Base-by-base conservation (phyloP, 371 early-diverging fungal species). In the Rozella allomycis region DNA sequence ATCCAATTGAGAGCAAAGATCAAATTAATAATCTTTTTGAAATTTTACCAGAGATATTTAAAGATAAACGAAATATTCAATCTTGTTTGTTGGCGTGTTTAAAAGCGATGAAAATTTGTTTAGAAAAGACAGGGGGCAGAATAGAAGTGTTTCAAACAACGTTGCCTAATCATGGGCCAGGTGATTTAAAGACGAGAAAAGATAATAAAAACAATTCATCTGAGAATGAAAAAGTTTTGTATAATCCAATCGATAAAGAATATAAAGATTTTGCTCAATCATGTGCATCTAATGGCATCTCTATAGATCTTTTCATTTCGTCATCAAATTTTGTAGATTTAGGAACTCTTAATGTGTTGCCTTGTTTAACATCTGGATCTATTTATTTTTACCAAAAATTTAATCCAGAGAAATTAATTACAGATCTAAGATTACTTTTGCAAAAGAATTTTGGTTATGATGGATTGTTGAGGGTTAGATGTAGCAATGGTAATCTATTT, bases 351-450 rank as follows among this genome's bases (percentile, higher is more conserved):
- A 72, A 72, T 49, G 47, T 62, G 21, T 46, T 93, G 17, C 49
- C 80, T 22, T 62, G 72, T 4, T 33, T 82, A 22, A 91, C 90
- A 4, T 81, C 83, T n/a, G 96, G 96, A 16, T 80, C 81, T 33
- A 67, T 60, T 4, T 60, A 70, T 42, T 55, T 60, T 44, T 90
- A 78, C 46, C 64, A 66, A 3, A 64, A 72, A 40, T 93, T 85
- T 49, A 59, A 78, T 27, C 43, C 45, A 8, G 45, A 32, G 10
- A 58, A 65, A 33, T 62, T 88, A 30, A 50, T 41, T 6, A 60
- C 68, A 26, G 77, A 80, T 44, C 34, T 94, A 33, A 50, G 55
- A 25, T 60, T 67, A 23, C 63, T 71, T 23, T 50, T 82, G 13
- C 50, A 60, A 21, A 72, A 87, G 27, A 60, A 70, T 19, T 83